phyloP scores from a whole-genome alignment of 345 rosid genomes.

The Salix suchowensis region DNA sequence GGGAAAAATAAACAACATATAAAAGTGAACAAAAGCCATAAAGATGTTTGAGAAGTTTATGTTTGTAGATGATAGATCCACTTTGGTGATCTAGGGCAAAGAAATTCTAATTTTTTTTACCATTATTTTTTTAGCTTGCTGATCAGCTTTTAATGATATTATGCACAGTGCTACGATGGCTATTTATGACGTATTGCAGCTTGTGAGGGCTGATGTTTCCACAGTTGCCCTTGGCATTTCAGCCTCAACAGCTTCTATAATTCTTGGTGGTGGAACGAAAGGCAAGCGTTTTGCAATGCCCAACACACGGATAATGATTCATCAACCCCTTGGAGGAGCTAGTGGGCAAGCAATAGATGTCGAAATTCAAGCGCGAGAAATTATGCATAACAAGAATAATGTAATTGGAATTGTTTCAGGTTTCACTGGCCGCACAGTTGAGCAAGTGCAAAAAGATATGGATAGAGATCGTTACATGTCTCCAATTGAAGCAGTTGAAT shows the following conservation, averaged over 20 bases:
- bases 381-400: slow-evolving; percentile 80
- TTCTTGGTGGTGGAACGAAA: slow-evolving; percentile 90
- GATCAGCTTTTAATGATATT: slow-evolving; percentile 3
- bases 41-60: background rate
- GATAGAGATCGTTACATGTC: slow-evolving; percentile 89
- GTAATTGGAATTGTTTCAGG: slow-evolving; percentile 62
- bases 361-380: slow-evolving; percentile 81
- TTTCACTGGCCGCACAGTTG: slow-evolving; percentile 69
- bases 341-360: slow-evolving; percentile 85
- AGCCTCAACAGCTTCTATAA: slow-evolving; percentile 85
- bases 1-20: background rate
- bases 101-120: too few species aligned
- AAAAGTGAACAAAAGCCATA: background rate
- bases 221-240: slow-evolving; percentile 82
- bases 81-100: background rate
- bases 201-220: slow-evolving; percentile 88
- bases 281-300: slow-evolving; percentile 98
- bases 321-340: slow-evolving; percentile 91
- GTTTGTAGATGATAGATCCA: background rate
- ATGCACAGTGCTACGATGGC: slow-evolving; percentile 85
- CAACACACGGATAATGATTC: slow-evolving; percentile 87
- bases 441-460: slow-evolving; percentile 72
- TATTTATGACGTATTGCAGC: slow-evolving; percentile 82
- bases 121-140: background rate
- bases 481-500: slow-evolving; percentile 89